Base-by-base conservation (phyloP, 208 protist species). In the Acanthamoeba castellanii region DNA sequence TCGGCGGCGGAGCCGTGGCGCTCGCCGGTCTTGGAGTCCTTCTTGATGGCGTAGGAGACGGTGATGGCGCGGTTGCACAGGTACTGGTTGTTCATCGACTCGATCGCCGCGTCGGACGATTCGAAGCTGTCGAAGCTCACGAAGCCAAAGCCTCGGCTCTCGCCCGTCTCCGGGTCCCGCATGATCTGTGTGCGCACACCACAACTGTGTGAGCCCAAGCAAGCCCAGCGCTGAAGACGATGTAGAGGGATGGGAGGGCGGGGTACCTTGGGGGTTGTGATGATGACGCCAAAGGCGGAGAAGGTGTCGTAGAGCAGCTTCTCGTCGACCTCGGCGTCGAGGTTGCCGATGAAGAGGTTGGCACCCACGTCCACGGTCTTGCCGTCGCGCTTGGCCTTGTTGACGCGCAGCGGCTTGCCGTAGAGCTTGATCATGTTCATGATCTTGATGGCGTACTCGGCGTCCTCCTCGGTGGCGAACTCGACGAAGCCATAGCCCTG, bases 321-420 rank as follows among this genome's bases (percentile, higher is more conserved):
- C 96, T 99, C 99, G 94, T 99, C 98, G 14, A 99, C 97, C 52
- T 98, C 97, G 34, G 96, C 57, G 92, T 97, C 98, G 4, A 99
- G 95, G 94, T 99, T 99, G 92, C 98, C 98, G 74, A 99, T 95
- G 95, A 99, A 99, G 7, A 99, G 92, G 95, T 99, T 99, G 1
- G 99, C 98, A 14, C 98, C 98, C 85, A 99, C 93, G 93, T 98
- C 98, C 55, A 95, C 57, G 72, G 95, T 97, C 72, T 96, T 70
- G 57, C 70, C 61, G 25, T 93, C 68, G 32, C 68, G 34, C 55
- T 61, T 50, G 22, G 95, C 96, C 32, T 97, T 97, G 82, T 98
- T 99, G 16, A 99, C 76, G 59, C 96, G 96, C 22, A 99, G 96
- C 55, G 97, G 97, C 96, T 98, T 98, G 61, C 98, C 98, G 93